These are phyloP conservation scores for Phytophthora sp. DNA, from an alignment of 352 stramenopile genomes.

Conservation along the genomic window DNA sequence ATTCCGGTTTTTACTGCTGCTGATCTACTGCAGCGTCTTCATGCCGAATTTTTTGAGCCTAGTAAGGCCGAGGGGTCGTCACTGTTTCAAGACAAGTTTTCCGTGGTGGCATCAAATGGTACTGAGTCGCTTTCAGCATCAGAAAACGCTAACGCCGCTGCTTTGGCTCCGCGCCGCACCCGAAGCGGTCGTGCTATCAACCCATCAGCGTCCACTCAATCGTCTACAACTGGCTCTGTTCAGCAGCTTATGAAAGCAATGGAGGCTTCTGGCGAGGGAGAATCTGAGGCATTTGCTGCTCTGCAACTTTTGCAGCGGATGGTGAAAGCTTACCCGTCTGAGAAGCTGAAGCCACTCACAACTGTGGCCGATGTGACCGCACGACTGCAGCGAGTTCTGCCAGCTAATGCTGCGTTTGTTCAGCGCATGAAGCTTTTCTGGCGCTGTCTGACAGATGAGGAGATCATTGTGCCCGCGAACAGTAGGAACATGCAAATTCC, in stretches of 20 bases:
- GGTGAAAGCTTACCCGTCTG: constrained; percentile 49
- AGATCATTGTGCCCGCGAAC: constrained; percentile 14
- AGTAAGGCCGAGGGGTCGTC: constrained; percentile 63
- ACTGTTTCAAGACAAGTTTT: constrained; percentile 77
- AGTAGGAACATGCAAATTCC: constrained; percentile 45
- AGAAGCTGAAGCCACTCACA: constrained; percentile 64
- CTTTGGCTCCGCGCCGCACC: constrained; percentile 28
- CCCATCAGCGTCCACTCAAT: constrained; percentile 1
- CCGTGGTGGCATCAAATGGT: constrained; percentile 29
- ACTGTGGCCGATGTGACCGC: constrained; percentile 40
- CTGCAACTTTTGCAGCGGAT: constrained; percentile 69
- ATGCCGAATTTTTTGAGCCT: constrained; percentile 78
- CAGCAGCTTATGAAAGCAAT: constrained; percentile 46
- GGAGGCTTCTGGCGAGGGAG: constrained; percentile 27
- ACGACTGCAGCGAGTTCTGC: constrained; percentile 52
- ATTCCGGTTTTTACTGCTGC: constrained; percentile 85
- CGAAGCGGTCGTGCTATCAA: constrained; percentile 45
- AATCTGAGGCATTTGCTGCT: constrained; percentile 56
- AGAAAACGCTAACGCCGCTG: constrained; percentile 3
- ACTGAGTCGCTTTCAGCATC: constrained; percentile 1
- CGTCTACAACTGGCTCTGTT: constrained; percentile 15
- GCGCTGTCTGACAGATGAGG: constrained; percentile 60
- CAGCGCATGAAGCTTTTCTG: constrained; percentile 89
- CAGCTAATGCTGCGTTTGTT: constrained; percentile 66
- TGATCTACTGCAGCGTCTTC: constrained; percentile 78